phyloP scores from a whole-genome alignment of 2,329 filamentous ascomycete species.

The Gnomoniopsis smithogilvyi region DNA sequence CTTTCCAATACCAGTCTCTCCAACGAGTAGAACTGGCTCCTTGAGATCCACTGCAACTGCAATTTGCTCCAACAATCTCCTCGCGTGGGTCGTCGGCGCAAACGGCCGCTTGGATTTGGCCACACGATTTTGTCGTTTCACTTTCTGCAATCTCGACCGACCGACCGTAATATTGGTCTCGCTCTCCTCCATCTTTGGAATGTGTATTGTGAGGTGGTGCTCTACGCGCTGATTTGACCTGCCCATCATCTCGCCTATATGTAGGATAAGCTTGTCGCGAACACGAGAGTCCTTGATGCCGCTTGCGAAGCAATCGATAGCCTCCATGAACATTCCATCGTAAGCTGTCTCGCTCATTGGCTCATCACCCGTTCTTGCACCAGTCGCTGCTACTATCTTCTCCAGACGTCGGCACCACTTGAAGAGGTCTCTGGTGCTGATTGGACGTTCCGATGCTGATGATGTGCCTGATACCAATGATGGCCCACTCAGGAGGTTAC shows the following conservation, averaged over 20 bases:
- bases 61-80: constrained; percentile 83
- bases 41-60: constrained; percentile 75
- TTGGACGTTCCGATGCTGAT: constrained; percentile 37
- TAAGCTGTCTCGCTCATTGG: constrained; percentile 67
- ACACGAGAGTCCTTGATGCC: constrained; percentile 67
- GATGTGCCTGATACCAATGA: constrained; percentile 25
- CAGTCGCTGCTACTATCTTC: constrained; percentile 57
- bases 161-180: constrained; percentile 61
- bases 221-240: constrained; percentile 78
- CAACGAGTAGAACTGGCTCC: constrained; percentile 94
- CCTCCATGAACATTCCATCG: constrained; percentile 90
- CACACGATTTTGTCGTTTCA: constrained; percentile 47
- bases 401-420: constrained; percentile 85
- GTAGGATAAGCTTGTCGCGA: constrained; percentile 57
- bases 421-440: constrained; percentile 68
- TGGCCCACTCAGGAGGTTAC: constrained; percentile 36
- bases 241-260: constrained; percentile 83
- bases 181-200: constrained; percentile 65
- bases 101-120: constrained; percentile 65
- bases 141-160: constrained; percentile 60
- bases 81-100: constrained; percentile 82
- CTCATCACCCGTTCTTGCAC: constrained; percentile 65
- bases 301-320: constrained; percentile 86
- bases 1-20: constrained; percentile 97
- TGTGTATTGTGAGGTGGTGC: constrained; percentile 71